Evolutionary conservation across 1,139 yeast genomes (phyloP), one percentile per base, ranked within the genome.

Genomic region (Kodamaea sp.): DNA sequence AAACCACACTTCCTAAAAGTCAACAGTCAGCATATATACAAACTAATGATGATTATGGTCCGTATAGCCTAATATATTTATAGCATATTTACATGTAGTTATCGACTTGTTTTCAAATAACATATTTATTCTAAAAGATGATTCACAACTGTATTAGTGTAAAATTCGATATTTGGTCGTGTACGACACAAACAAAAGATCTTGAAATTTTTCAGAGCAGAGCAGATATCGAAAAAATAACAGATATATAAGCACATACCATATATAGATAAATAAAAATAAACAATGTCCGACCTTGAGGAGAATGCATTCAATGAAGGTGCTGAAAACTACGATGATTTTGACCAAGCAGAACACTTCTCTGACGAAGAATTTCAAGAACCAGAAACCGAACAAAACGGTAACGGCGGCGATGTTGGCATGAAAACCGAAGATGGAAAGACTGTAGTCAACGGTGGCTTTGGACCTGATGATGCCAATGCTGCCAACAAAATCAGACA

Each of bases 281-380:
- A 41, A 31, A 42, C 38, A 48, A 73, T 73, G 78, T 73, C 78
- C 29, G 79, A 74, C 58, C 54, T 60, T 41, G 79, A 75, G 57
- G 78, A 72, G 35, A 60, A 63, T 56, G 70, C 84, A 34, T 85
- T 81, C 63, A 83, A 83, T 67, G 95, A 86, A 45, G 90, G 80
- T 45, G 83, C 79, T 49, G 92, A 85, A 60, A 77, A 85, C 64
- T 84, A 66, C 54, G 95, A 84, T 46, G 92, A 86, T 55, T 85
- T 84, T 58, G 94, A 84, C 45, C 87, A 79, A 44, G 70, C 75
- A 7, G 90, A 81, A 47, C 87, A 82, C 54, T 83, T 83, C 60
- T 83, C 92, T 8, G 95, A 85, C 50, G 79, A 67, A 32, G 82
- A 73, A 41, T 68, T 65, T 47, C 64, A 64, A 37, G 75, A 70